These are phyloP conservation scores for Gaultheria prostrata DNA, from an alignment of 148 eudicot genomes.

Conservation along the genomic window DNA sequence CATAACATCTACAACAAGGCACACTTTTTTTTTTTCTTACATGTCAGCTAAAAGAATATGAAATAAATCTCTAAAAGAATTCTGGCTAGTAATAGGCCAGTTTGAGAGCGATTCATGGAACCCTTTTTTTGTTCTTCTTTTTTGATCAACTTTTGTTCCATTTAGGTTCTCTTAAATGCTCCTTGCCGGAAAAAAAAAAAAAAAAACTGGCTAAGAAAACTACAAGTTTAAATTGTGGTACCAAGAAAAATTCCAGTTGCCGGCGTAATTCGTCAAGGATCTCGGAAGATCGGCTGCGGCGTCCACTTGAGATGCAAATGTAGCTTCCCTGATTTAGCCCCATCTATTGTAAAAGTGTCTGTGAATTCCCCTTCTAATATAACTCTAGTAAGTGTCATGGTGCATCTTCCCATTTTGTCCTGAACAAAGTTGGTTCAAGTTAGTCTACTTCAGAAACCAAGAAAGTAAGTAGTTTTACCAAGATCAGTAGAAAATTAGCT, in stretches of 20 bases:
- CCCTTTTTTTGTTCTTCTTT: not conserved
- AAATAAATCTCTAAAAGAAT: not conserved
- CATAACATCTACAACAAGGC: not conserved
- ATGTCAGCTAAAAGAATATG: not conserved
- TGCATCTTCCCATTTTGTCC: conserved; percentile 80
- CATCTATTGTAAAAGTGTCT: conserved; percentile 48
- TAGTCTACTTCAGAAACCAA: not conserved
- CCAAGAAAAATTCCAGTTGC: not conserved
- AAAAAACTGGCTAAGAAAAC: not conserved
- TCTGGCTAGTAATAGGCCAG: not conserved
- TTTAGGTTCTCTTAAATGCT: conserved; percentile 3
- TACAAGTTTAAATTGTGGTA: not conserved
- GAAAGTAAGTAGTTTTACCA: not conserved
- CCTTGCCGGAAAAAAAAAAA: not conserved
- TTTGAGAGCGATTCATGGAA: not conserved
- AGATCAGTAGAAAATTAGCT: not conserved
- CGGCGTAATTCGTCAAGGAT: conserved; percentile 24
- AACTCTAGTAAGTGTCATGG: conserved; percentile 62
- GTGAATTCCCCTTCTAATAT: conserved; percentile 69
- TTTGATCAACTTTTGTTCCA: not conserved
- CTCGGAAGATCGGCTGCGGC: conserved; percentile 56
- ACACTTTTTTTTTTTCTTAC: not conserved
- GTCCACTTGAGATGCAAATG: conserved; percentile 62
- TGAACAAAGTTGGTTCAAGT: conserved; percentile 21
- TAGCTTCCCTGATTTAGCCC: conserved; percentile 52